These are phyloP conservation scores for Bonia amplexicaulis DNA, from an alignment of 176 grass and related monocot genomes.

Conservation along the genomic window DNA sequence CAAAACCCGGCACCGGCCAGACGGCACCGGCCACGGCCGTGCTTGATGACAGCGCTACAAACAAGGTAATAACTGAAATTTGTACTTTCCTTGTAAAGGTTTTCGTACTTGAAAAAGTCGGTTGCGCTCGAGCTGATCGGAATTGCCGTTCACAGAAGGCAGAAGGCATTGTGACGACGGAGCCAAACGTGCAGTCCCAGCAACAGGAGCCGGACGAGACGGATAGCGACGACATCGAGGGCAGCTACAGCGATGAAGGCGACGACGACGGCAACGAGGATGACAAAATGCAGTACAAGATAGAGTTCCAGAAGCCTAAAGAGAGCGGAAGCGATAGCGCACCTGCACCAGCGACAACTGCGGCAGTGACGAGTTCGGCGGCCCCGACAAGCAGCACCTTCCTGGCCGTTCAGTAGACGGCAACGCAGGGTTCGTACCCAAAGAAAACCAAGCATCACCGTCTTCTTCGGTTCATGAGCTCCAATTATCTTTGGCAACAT, in stretches of 20 bases:
- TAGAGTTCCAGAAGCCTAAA: conserved; percentile 60
- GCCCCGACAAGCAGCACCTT: conserved; percentile 40
- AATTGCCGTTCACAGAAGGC: conserved; percentile 52
- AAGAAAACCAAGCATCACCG: conserved; percentile 13
- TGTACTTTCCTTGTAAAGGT: background rate
- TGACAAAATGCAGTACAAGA: conserved; percentile 56
- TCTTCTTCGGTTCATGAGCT: conserved; percentile 21
- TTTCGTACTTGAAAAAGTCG: background rate
- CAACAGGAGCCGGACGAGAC: conserved; percentile 47
- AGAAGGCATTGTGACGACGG: conserved; percentile 56
- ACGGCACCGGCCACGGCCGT: background rate
- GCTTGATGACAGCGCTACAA: conserved; percentile 12
- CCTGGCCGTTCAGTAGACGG: conserved; percentile 43
- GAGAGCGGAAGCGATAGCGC: background rate
- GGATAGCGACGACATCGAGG: conserved; percentile 50
- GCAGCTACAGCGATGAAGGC: conserved; percentile 44
- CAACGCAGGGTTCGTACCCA: background rate
- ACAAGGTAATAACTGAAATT: conserved; percentile 17
- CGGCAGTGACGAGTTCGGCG: conserved; percentile 22
- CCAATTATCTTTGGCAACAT: background rate
- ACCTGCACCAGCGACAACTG: background rate
- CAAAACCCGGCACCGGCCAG: conserved; percentile 23
- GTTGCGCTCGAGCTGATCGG: conserved; percentile 19
- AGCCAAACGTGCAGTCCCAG: conserved; percentile 38
- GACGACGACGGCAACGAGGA: conserved; percentile 41